Conservation (phyloP, 2,329 filamentous ascomycete species). For the Allantophomopsis lycopodina region DNA sequence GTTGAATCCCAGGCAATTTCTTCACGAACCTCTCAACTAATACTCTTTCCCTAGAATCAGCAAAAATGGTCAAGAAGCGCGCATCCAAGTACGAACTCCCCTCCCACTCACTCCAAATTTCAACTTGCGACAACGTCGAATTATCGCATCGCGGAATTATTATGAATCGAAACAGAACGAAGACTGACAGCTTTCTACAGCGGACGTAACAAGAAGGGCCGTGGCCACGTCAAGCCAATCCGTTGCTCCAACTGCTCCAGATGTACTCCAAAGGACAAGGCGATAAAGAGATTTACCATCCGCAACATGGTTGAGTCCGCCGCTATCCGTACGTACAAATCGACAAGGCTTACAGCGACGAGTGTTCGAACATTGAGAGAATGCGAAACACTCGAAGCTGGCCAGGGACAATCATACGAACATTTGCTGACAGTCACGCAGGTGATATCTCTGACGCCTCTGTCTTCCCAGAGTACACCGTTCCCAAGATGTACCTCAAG, state of each 20-base stretch:
- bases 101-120: conserved; percentile 2
- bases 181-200: conserved; percentile 28
- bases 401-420: neutral
- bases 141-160: too few relatives aligned
- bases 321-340: conserved; percentile 77
- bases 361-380: too few relatives aligned
- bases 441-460: conserved; percentile 99
- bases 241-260: conserved; percentile 75
- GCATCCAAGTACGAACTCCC: conserved; percentile 43
- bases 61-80: conserved; percentile 61
- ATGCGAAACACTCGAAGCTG: too few relatives aligned
- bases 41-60: conserved; percentile 31
- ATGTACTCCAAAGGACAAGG: conserved; percentile 82
- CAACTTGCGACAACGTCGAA: too few relatives aligned
- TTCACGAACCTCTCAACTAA: conserved; percentile 14
- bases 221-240: conserved; percentile 99
- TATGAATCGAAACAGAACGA: neutral
- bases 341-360: too few relatives aligned
- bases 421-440: conserved; percentile 24
- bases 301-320: conserved; percentile 99
- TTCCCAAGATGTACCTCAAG: conserved; percentile 99
- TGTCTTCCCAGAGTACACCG: conserved; percentile 97
- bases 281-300: conserved; percentile 99
- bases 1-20: conserved; percentile 14
- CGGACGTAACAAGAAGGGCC: conserved; percentile 99